A percentile compares a stretch with the other conserved stretches of the same genome.
Evolutionary conservation across 768 basidiomycete species (phyloP).

Genomic region (Russula sp.): DNA sequence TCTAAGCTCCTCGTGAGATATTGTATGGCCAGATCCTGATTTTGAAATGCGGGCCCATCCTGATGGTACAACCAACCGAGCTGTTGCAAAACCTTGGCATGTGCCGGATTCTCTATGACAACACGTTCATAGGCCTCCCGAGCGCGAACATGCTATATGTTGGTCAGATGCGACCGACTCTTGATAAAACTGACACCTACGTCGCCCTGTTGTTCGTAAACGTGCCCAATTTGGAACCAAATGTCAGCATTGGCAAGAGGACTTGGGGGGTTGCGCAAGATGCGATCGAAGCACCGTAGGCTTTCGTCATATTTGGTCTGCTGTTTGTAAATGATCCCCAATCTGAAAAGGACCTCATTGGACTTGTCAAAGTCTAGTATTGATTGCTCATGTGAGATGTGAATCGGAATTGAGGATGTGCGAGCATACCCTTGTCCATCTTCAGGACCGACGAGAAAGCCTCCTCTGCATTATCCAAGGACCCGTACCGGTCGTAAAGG

Average conservation of each 20-base stretch:
- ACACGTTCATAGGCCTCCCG: slow-evolving; percentile 97
- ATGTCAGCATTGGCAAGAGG: slow-evolving; percentile 97
- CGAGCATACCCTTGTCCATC: slow-evolving; percentile 81
- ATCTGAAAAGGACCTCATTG: slow-evolving; percentile 95
- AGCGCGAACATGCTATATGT: slow-evolving; percentile 68
- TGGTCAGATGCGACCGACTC: slow-evolving; percentile 15
- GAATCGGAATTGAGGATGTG: neutral
- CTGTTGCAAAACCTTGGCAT: slow-evolving; percentile 96
- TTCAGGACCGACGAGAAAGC: slow-evolving; percentile 93
- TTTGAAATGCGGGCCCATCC: slow-evolving; percentile 89
- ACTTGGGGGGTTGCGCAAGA: slow-evolving; percentile 89
- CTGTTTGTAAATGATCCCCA: slow-evolving; percentile 99
- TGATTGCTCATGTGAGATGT: neutral
- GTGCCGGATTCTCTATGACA: slow-evolving; percentile 83
- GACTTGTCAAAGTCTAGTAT: slow-evolving; percentile 90
- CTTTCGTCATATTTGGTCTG: slow-evolving; percentile 90
- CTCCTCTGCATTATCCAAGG: slow-evolving; percentile 97
- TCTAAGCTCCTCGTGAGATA: slow-evolving; percentile 94
- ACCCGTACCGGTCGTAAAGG: slow-evolving; percentile 96
- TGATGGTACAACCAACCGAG: slow-evolving; percentile 98
- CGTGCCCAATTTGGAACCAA: slow-evolving; percentile 99
- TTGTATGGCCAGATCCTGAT: slow-evolving; percentile 89
- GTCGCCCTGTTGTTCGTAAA: slow-evolving; percentile 95
- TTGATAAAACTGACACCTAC: slow-evolving; percentile 38
- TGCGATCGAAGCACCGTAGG: slow-evolving; percentile 90